These are phyloP conservation scores for Senna tora DNA, from an alignment of 306 rosid species.

Conservation along the genomic window DNA sequence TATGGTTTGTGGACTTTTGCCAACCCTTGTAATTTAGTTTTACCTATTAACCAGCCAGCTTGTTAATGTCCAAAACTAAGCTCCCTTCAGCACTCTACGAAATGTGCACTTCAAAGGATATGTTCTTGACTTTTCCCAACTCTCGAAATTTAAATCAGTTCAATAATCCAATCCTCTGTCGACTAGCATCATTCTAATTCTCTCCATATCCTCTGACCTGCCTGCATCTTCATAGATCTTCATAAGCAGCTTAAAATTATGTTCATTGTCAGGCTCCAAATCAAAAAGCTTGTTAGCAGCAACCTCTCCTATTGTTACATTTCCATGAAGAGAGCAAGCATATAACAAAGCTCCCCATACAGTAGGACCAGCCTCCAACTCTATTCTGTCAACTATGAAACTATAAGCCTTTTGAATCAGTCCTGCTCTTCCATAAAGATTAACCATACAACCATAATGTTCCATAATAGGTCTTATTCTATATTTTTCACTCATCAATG, in stretches of 20 bases:
- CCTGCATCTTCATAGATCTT: slow-evolving; percentile 67
- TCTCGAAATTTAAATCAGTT: too few relatives aligned
- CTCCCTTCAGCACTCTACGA: too few relatives aligned
- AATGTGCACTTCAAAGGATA: too few relatives aligned
- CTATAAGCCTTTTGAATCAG: slow-evolving; percentile 64
- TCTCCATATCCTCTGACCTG: slow-evolving; percentile 63
- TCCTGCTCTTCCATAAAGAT: slow-evolving; percentile 92
- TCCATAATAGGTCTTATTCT: slow-evolving; percentile 76
- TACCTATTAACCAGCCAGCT: too few relatives aligned
- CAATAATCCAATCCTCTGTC: slow-evolving; percentile 72
- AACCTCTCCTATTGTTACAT: slow-evolving; percentile 68
- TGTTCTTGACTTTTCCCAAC: too few relatives aligned
- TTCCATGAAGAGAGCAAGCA: slow-evolving; percentile 70
- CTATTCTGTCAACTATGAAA: slow-evolving; percentile 53
- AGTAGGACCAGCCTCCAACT: slow-evolving; percentile 75
- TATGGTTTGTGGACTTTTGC: too few relatives aligned
- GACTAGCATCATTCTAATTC: slow-evolving; percentile 65
- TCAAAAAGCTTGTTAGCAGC: slow-evolving; percentile 81
- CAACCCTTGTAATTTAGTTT: too few relatives aligned
- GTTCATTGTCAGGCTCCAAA: slow-evolving; percentile 86
- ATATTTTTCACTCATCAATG: slow-evolving; percentile 66
- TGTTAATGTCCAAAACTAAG: too few relatives aligned
- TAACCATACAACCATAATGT: slow-evolving; percentile 87
- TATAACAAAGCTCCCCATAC: slow-evolving; percentile 87
- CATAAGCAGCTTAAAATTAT: slow-evolving; percentile 76